Evolutionary conservation across 2,329 filamentous ascomycete genomes (phyloP).

Genomic region (Fusarium dlaminii): DNA sequence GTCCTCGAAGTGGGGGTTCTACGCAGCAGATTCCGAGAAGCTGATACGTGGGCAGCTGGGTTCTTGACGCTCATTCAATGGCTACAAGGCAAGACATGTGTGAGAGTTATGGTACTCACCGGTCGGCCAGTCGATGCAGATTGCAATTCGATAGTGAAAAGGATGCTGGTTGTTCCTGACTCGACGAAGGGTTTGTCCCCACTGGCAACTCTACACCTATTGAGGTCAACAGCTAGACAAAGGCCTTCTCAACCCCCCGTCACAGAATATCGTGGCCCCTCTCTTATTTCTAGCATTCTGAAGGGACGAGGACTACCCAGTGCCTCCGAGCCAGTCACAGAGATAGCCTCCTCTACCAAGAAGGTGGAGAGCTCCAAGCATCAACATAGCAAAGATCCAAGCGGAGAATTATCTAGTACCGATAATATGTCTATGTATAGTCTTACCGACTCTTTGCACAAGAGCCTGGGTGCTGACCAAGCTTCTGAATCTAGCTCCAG

Average conservation of each 20-base stretch:
- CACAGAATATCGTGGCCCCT: fast-evolving
- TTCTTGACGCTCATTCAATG: neutral
- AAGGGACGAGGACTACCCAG: neutral
- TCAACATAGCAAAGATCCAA: no score
- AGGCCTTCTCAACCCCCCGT: fast-evolving
- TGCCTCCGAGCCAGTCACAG: no score
- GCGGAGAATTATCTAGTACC: no score
- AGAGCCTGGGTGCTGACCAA: neutral
- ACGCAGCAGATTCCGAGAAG: neutral
- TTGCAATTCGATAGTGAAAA: fast-evolving
- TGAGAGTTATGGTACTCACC: neutral
- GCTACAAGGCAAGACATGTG: neutral
- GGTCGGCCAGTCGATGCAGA: neutral
- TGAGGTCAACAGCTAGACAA: neutral
- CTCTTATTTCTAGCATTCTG: neutral
- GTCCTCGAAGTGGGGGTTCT: neutral
- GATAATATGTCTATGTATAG: fast-evolving
- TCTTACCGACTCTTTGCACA: fast-evolving
- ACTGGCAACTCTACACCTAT: fast-evolving
- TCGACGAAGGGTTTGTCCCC: fast-evolving
- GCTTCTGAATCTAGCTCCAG: neutral
- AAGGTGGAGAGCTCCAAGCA: no score
- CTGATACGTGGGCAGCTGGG: neutral
- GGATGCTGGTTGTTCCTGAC: fast-evolving
- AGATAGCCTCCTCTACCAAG: no score